Evolutionary conservation across 495 filamentous ascomycete genomes (phyloP).

Genomic region (Aspergillus homomorphus): DNA sequence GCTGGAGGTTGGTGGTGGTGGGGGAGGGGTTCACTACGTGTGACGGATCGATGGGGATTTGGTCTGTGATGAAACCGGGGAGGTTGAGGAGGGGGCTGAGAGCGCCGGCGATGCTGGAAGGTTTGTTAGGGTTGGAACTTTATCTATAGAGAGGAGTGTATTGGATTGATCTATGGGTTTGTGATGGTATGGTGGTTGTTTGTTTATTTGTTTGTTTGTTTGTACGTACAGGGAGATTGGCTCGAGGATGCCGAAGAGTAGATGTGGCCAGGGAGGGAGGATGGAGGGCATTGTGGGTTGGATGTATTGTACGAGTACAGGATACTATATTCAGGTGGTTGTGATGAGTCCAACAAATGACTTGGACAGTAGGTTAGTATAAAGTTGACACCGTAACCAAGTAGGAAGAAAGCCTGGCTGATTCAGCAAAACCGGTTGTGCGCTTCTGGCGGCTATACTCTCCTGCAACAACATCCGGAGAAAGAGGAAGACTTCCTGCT

Average conservation of each 20-base stretch:
- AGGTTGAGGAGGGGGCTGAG: constrained; percentile 53
- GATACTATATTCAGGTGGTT: not conserved
- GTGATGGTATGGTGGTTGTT: constrained; percentile 3
- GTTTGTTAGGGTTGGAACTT: constrained; percentile 13
- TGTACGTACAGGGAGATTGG: constrained; percentile 61
- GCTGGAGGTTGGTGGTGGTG: constrained; percentile 20
- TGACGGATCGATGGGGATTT: constrained; percentile 46
- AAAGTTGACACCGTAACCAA: not conserved
- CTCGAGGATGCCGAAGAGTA: constrained; percentile 56
- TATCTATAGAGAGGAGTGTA: not conserved
- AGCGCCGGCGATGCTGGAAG: constrained; percentile 53
- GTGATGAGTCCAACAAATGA: not conserved
- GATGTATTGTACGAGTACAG: not conserved
- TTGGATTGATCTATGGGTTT: too few species aligned
- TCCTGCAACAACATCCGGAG: too few species aligned
- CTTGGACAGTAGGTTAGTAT: too few species aligned
- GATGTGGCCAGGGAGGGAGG: constrained; percentile 41
- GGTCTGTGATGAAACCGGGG: constrained; percentile 57
- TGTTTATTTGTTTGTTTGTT: not conserved
- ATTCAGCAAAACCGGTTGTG: not conserved
- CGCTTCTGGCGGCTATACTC: not conserved
- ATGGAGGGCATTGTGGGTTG: constrained; percentile 31
- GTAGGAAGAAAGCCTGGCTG: too few species aligned
- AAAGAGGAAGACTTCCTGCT: too few species aligned
- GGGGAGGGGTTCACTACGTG: constrained; percentile 30